These are phyloP conservation scores for Starmera quercuum DNA, from an alignment of 805 yeast genomes.

Conservation along the genomic window DNA sequence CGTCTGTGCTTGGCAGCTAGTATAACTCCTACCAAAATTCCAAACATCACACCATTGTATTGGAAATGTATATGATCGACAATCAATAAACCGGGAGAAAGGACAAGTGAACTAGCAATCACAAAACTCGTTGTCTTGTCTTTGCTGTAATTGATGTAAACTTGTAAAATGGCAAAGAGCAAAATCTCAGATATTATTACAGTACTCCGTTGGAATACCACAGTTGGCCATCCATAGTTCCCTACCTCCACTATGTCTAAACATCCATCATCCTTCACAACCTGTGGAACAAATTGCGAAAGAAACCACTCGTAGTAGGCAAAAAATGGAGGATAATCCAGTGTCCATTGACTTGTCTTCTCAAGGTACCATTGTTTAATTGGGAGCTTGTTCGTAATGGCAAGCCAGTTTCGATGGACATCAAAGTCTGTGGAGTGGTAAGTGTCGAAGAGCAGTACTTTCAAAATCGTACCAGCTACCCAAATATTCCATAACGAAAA, in stretches of 20 bases:
- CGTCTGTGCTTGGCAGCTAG: conserved; percentile 57
- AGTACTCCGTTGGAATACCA: conserved; percentile 73
- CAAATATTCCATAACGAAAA: conserved; percentile 59
- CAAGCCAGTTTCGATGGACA: conserved; percentile 96
- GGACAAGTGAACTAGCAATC: conserved; percentile 70
- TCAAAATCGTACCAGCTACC: conserved; percentile 54
- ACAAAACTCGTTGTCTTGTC: conserved; percentile 48
- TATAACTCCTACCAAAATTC: conserved; percentile 67
- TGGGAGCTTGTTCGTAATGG: conserved; percentile 76
- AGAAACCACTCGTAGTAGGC: conserved; percentile 90
- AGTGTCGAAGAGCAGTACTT: conserved; percentile 61
- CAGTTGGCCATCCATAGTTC: conserved; percentile 66
- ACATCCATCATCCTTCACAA: conserved; percentile 68
- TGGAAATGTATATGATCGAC: conserved; percentile 97
- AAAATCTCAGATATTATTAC: conserved; percentile 74
- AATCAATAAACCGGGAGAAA: conserved; percentile 85
- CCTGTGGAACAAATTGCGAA: conserved; percentile 59
- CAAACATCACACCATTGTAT: conserved; percentile 91
- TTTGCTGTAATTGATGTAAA: conserved; percentile 48
- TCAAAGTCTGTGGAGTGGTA: conserved; percentile 96
- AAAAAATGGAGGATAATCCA: conserved; percentile 96
- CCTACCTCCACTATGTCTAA: conserved; percentile 62
- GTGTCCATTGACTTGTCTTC: conserved; percentile 77
- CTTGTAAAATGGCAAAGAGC: conserved; percentile 62
- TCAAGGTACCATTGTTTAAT: conserved; percentile 78